phyloP scores from a whole-genome alignment of 83 land plant species.

The Diphasiastrum complanatum region DNA sequence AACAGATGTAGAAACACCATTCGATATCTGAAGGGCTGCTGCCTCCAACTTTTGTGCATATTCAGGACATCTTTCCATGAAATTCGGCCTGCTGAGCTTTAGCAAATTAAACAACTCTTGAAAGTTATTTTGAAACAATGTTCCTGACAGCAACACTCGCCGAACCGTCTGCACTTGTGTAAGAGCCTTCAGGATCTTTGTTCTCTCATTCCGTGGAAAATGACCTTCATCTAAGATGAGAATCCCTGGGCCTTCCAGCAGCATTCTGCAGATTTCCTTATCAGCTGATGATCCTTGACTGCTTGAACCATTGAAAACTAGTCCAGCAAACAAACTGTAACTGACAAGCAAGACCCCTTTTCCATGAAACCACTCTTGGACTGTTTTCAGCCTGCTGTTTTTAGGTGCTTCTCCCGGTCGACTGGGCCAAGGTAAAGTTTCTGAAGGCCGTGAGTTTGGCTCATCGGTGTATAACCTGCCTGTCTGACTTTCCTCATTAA shows the following conservation, averaged over 20 bases:
- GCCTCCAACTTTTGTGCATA: constrained; percentile 20
- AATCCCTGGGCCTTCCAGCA: constrained; percentile 50
- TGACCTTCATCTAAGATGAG: constrained; percentile 83
- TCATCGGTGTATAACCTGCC: constrained; percentile 33
- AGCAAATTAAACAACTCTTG: constrained; percentile 60
- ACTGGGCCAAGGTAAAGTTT: constrained; percentile 29
- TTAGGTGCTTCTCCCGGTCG: constrained; percentile 34
- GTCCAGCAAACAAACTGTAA: constrained; percentile 52
- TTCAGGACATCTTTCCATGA: constrained; percentile 10
- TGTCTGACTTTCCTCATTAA: constrained; percentile 37
- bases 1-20: too few relatives aligned
- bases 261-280: constrained; percentile 24
- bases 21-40: too few relatives aligned
- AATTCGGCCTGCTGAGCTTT: constrained; percentile 44
- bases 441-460: constrained; percentile 17
- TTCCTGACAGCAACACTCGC: constrained; percentile 77
- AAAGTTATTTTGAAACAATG: constrained; percentile 83
- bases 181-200: constrained; percentile 39
- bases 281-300: background rate
- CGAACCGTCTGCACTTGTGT: constrained; percentile 38
- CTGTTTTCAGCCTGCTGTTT: constrained; percentile 42
- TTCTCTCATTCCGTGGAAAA: constrained; percentile 39
- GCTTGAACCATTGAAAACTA: constrained; percentile 29
- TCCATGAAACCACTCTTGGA: constrained; percentile 56
- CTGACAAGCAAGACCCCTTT: constrained; percentile 65